Conservation (phyloP, 306 rosid species). For the Acacia crassicarpa region DNA sequence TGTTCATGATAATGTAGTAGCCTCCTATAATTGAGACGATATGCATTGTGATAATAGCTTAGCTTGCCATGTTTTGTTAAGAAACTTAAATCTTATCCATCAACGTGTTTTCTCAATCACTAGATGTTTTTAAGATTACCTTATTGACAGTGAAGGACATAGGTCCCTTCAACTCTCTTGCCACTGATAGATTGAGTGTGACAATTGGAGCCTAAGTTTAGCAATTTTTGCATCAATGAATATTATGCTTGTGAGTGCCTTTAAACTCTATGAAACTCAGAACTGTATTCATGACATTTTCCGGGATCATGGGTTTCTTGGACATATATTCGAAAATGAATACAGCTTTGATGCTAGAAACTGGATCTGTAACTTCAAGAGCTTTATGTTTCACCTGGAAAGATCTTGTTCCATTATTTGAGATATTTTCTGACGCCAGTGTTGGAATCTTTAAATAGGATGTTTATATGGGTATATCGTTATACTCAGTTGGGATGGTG, state of each 20-base stretch:
- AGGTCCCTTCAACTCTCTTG: neutral
- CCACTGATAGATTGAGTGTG: constrained; percentile 2
- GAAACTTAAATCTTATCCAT: neutral
- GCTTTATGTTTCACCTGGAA: constrained; percentile 51
- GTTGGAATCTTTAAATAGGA: constrained; percentile 71
- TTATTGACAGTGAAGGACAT: neutral
- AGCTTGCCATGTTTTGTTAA: neutral
- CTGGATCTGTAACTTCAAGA: constrained; percentile 45
- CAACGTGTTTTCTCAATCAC: neutral
- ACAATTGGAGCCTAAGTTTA: constrained; percentile 8
- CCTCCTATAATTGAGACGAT: neutral
- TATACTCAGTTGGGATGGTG: constrained; percentile 62
- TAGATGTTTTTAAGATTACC: neutral
- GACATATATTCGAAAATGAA: constrained; percentile 28
- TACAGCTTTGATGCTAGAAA: constrained; percentile 42
- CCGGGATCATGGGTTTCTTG: constrained; percentile 27
- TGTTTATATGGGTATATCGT: constrained; percentile 59
- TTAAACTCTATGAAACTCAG: neutral
- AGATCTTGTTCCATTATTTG: constrained; percentile 50
- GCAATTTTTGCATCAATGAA: constrained; percentile 14
- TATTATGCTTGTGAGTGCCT: constrained; percentile 16
- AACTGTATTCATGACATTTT: constrained; percentile 27
- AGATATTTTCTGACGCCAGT: constrained; percentile 57
- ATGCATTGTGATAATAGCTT: neutral
- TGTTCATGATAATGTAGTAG: neutral